These are phyloP conservation scores for Golubevia sp. DNA, from an alignment of 1,284 basidiomycete species.

Conservation along the genomic window DNA sequence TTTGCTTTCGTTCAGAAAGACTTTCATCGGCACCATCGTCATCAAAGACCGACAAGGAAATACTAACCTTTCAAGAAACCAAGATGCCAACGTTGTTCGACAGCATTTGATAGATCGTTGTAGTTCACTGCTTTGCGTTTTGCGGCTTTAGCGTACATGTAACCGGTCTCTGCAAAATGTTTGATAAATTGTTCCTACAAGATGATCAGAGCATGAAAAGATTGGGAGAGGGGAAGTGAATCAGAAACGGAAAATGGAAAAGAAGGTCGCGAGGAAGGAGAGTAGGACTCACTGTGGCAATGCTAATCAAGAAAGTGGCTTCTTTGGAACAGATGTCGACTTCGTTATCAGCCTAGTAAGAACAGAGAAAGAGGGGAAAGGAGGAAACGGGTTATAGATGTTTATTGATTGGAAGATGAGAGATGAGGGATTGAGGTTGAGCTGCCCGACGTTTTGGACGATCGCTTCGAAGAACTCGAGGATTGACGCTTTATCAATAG, in stretches of 20 bases:
- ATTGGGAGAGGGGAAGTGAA: neutral
- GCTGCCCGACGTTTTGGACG: neutral
- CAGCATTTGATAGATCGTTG: conserved; percentile 41
- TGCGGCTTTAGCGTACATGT: conserved; percentile 39
- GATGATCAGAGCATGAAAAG: neutral
- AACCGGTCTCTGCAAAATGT: conserved; percentile 39
- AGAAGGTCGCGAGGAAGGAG: neutral
- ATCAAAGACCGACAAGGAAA: too few relatives aligned
- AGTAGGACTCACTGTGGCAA: conserved; percentile 22
- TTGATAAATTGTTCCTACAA: conserved; percentile 40
- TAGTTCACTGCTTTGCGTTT: conserved; percentile 43
- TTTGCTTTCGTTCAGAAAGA: too few relatives aligned
- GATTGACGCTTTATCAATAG: too few relatives aligned
- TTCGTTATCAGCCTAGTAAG: conserved; percentile 38
- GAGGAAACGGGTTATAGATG: neutral
- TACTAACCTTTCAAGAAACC: conserved; percentile 29
- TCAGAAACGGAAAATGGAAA: neutral
- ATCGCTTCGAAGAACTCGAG: too few relatives aligned
- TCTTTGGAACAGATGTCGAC: conserved; percentile 50
- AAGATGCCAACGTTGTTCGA: conserved; percentile 33
- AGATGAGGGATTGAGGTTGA: neutral
- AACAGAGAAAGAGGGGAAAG: too few relatives aligned
- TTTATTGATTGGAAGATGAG: neutral
- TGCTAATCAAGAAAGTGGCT: conserved; percentile 42
- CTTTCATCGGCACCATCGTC: too few relatives aligned